These are phyloP conservation scores for Fraxinus nigra DNA, from an alignment of 305 asterid species.

Conservation along the genomic window DNA sequence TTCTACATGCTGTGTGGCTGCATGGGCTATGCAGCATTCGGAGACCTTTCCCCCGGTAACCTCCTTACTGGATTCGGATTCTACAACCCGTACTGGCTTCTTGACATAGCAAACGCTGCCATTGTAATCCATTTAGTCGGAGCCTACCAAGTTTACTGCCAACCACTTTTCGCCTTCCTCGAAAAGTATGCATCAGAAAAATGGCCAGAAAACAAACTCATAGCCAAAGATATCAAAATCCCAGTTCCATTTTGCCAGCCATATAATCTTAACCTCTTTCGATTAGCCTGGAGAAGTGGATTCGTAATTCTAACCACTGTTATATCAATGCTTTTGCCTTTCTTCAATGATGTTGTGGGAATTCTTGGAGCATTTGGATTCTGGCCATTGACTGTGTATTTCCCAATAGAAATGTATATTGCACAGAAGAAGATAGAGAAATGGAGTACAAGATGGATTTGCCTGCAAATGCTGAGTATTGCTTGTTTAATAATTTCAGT, in stretches of 20 bases:
- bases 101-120: conserved; percentile 59
- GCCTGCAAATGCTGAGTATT: conserved; percentile 41
- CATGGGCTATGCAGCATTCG: conserved; percentile 62
- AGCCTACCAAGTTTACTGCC: conserved; percentile 65
- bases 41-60: conserved; percentile 58
- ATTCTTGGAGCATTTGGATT: conserved; percentile 58
- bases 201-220: conserved; percentile 43
- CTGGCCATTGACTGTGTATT: conserved; percentile 57
- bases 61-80: conserved; percentile 64
- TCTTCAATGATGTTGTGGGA: conserved; percentile 61
- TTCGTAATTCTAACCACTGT: conserved; percentile 44
- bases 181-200: conserved; percentile 32
- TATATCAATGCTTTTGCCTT: conserved; percentile 55
- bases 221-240: conserved; percentile 27
- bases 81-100: conserved; percentile 71
- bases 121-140: conserved; percentile 54
- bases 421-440: conserved; percentile 44
- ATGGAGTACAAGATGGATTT: conserved; percentile 45
- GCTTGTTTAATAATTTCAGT: conserved; percentile 42
- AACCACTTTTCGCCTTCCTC: conserved; percentile 47
- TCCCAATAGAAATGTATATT: conserved; percentile 63
- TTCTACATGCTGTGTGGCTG: conserved; percentile 59
- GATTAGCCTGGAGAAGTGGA: conserved; percentile 44
- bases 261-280: conserved; percentile 38
- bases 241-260: conserved; percentile 19